phyloP scores from a whole-genome alignment of 139 green algal genomes.

The Chlamydomonas incerta region DNA sequence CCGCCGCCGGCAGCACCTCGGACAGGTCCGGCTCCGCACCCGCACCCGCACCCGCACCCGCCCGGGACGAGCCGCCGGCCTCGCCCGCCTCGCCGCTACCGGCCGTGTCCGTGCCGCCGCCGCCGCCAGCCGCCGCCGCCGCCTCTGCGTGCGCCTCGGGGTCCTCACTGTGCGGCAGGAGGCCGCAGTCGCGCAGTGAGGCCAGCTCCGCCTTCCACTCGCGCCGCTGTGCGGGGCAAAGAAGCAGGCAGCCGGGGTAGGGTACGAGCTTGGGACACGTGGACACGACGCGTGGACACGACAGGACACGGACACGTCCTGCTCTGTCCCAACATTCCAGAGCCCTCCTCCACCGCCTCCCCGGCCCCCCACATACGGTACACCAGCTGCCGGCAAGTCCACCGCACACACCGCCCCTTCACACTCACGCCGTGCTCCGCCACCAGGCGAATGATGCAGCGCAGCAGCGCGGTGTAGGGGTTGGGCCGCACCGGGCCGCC shows the following conservation, averaged over 20 bases:
- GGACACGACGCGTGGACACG: background rate
- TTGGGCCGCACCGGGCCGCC: background rate
- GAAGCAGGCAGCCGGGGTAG: background rate
- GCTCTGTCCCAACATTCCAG: too few relatives aligned
- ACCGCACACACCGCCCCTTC: background rate
- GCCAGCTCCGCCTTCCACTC: background rate
- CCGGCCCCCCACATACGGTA: background rate
- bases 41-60: background rate
- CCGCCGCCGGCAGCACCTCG: background rate
- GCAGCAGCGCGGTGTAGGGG: conserved; percentile 23
- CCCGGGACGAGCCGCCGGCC: too few relatives aligned
- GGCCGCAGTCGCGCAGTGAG: background rate
- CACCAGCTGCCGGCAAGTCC: background rate
- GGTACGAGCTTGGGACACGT: background rate
- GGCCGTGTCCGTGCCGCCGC: background rate
- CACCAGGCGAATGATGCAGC: background rate
- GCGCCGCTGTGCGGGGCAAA: background rate
- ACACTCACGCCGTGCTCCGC: background rate
- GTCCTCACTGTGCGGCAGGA: background rate
- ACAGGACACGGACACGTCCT: too few relatives aligned
- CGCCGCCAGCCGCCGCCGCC: background rate
- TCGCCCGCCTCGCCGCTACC: background rate
- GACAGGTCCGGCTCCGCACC: background rate
- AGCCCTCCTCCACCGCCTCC: background rate
- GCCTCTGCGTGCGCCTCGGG: background rate